These are phyloP conservation scores for Stagonosporopsis vannaccii DNA, from an alignment of 2,329 filamentous ascomycete genomes.

Conservation along the genomic window DNA sequence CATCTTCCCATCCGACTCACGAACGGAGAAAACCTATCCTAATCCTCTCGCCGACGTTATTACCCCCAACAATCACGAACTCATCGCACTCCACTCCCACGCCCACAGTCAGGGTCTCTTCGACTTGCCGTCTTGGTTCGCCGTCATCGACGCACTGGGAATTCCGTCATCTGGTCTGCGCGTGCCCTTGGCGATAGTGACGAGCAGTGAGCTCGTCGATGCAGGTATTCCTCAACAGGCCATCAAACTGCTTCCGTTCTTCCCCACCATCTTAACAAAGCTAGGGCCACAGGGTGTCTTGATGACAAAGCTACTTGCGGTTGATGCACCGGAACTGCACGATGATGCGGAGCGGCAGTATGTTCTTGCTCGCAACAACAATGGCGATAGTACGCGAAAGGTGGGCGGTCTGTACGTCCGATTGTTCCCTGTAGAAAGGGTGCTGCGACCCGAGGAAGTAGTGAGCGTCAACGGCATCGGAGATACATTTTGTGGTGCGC, in stretches of 20 bases:
- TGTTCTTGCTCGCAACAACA: constrained; percentile 69
- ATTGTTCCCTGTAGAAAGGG: constrained; percentile 69
- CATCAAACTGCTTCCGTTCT: constrained; percentile 85
- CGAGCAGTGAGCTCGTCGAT: constrained; percentile 72
- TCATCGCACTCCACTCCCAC: constrained; percentile 77
- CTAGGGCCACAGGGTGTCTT: constrained; percentile 79
- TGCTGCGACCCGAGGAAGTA: constrained; percentile 67
- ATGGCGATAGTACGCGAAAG: constrained; percentile 55
- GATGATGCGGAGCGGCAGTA: constrained; percentile 70
- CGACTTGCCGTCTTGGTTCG: constrained; percentile 77
- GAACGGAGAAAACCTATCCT: constrained; percentile 74
- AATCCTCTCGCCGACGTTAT: constrained; percentile 72
- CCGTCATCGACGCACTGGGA: constrained; percentile 78
- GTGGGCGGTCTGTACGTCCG: constrained; percentile 83
- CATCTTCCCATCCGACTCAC: constrained; percentile 62
- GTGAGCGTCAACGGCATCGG: constrained; percentile 94
- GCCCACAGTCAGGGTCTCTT: constrained; percentile 74
- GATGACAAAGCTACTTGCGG: constrained; percentile 72
- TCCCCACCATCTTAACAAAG: constrained; percentile 85
- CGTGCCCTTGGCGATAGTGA: constrained; percentile 74
- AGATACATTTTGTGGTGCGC: constrained; percentile 87
- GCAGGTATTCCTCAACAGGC: constrained; percentile 82
- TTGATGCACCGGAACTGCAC: constrained; percentile 71
- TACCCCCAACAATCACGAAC: constrained; percentile 84
- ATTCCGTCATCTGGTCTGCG: constrained; percentile 74